Evolutionary conservation across 352 stramenopile genomes (phyloP).

Genomic region (Pythium oligandrum): DNA sequence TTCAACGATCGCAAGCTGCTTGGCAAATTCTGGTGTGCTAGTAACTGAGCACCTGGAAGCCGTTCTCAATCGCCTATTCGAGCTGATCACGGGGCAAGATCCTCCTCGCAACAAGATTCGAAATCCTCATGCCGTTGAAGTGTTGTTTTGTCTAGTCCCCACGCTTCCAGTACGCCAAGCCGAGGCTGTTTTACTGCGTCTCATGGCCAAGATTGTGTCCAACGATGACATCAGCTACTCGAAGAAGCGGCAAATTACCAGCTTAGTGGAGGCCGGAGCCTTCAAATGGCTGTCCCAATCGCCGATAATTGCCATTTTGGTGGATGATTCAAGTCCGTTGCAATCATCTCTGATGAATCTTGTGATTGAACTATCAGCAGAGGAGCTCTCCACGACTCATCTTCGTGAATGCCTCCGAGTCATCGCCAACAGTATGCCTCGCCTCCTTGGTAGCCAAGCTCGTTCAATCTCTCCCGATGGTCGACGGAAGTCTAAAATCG

Average conservation of each 20-base stretch:
- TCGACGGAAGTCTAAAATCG: too few relatives aligned
- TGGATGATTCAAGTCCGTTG: slow-evolving; percentile 24
- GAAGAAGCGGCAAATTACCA: slow-evolving; percentile 40
- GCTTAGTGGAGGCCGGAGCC: slow-evolving; percentile 41
- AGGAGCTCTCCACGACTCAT: slow-evolving; percentile 43
- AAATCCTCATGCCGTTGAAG: slow-evolving; percentile 49
- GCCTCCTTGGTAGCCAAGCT: slow-evolving; percentile 21
- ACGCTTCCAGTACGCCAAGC: slow-evolving; percentile 22
- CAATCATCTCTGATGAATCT: slow-evolving; percentile 30
- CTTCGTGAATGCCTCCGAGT: slow-evolving; percentile 52
- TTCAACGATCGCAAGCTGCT: slow-evolving; percentile 46
- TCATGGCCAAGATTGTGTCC: slow-evolving; percentile 42
- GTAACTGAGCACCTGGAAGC: slow-evolving; percentile 23
- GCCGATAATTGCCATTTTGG: slow-evolving; percentile 28
- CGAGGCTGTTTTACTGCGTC: slow-evolving; percentile 25
- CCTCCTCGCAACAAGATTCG: slow-evolving; percentile 43
- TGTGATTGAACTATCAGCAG: slow-evolving; percentile 35
- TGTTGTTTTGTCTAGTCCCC: slow-evolving; percentile 47
- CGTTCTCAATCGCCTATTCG: slow-evolving; percentile 48
- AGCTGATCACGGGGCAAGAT: slow-evolving; percentile 41
- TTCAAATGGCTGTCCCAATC: slow-evolving; percentile 56
- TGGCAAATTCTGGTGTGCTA: slow-evolving; percentile 48
- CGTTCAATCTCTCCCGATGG: too few relatives aligned
- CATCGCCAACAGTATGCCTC: slow-evolving; percentile 48
- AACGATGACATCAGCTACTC: slow-evolving; percentile 37